Percentiles rank a stretch among this genome's conserved stretches.
phyloP scores from a whole-genome alignment of 352 stramenopile species.

The Pythium volutum region DNA sequence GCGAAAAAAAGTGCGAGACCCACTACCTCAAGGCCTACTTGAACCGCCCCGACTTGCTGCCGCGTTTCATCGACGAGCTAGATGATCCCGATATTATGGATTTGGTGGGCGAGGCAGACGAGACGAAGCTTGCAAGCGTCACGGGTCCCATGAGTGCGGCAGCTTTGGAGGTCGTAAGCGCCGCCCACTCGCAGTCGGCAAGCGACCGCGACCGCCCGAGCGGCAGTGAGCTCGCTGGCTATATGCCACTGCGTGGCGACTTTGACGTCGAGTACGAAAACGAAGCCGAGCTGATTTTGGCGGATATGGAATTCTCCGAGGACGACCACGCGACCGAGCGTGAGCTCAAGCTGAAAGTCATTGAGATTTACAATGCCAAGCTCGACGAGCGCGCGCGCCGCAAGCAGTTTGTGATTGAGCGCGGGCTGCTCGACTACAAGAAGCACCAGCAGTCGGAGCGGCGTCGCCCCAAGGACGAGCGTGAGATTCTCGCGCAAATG shows the following conservation, averaged over 20 bases:
- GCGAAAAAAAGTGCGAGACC: constrained; percentile 86
- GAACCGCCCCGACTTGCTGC: constrained; percentile 50
- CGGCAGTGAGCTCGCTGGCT: constrained; percentile 81
- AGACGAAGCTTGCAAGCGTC: constrained; percentile 8
- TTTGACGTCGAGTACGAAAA: constrained; percentile 99
- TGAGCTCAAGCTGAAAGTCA: constrained; percentile 94
- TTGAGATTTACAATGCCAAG: constrained; percentile 97
- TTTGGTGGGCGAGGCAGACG: constrained; percentile 21
- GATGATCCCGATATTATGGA: constrained; percentile 31
- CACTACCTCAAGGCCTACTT: constrained; percentile 88
- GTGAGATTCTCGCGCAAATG: constrained; percentile 93
- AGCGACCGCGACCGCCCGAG: constrained; percentile 28
- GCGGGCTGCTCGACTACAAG: constrained; percentile 92
- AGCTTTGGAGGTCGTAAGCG: constrained; percentile 18
- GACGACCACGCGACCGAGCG: constrained; percentile 86
- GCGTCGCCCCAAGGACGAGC: constrained; percentile 92
- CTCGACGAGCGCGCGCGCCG: constrained; percentile 91
- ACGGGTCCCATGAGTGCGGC: constrained; percentile 8
- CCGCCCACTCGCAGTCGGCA: background rate
- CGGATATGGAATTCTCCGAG: constrained; percentile 96
- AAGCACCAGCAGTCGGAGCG: constrained; percentile 91
- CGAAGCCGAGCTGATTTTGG: constrained; percentile 94
- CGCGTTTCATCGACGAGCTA: constrained; percentile 55
- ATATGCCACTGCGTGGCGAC: constrained; percentile 95
- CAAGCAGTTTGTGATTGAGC: constrained; percentile 91